Base-by-base conservation (phyloP, 495 filamentous ascomycete genomes). In the Aspergillus sparsus region DNA sequence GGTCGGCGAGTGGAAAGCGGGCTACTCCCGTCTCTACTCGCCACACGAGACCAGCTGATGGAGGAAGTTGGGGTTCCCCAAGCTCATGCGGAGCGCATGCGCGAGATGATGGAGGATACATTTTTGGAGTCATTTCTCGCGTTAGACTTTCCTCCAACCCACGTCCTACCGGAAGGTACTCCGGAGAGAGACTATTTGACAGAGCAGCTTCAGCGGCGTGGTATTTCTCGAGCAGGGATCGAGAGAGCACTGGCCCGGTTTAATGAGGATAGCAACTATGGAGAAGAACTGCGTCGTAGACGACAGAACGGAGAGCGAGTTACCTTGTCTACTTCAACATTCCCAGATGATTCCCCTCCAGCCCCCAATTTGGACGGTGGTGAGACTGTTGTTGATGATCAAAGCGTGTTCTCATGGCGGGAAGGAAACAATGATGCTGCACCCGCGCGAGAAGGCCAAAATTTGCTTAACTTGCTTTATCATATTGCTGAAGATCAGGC, bases 401-500 rank as follows among this genome's bases (percentile, higher is more conserved):
- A 82, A 58, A 83, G 81, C 61, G 79, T 84, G 13, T 83, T 82
- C 57, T 84, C 79, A 6, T 80, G 77, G 76, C 72, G 79, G 1
- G 87, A 81, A 73, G 80, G 70, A 37, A 74, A 75, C 49, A 77
- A 83, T 57, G 76, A 82, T 62, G 71, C 80, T 21, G 75, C 79
- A 7, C 81, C 84, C 44, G 81, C 80, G 39, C 79, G 86, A n/a
- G 85, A 85, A 57, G 87, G 87, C 44, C 87, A 89, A 65, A 90
- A 89, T 55, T 77, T 91, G 57, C 83, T 91, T 32, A 87, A 82
- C 52, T 70, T 92, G 2, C 79, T 91, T 4, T 92, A 89, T 67
- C 82, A 87, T 39, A 89, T 92, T n/a, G 90, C 89, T 0, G 89
- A 91, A 67, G 89, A 96, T 61, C 89, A 92, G 57, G 87, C 90